Percentiles rank a stretch among this genome's conserved stretches.
Conservation (phyloP, 331 rosid species). For the Arachis monticola region DNA sequence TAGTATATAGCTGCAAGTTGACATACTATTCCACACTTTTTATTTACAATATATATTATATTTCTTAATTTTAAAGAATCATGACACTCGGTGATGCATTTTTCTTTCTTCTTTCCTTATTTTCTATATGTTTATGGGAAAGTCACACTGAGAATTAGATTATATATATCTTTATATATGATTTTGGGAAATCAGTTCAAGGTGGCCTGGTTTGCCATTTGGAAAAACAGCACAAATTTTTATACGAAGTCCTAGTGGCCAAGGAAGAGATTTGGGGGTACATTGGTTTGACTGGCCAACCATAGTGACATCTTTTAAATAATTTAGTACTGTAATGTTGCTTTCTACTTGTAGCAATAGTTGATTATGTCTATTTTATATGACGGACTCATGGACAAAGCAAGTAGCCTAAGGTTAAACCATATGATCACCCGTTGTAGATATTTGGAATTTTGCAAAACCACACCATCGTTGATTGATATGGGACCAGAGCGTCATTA, state of each 20-base stretch:
- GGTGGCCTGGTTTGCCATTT: slow-evolving; percentile 22
- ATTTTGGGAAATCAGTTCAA: neutral
- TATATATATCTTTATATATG: neutral
- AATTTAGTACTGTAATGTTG: slow-evolving; percentile 22
- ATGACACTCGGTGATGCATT: slow-evolving; percentile 13
- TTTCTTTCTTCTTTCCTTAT: neutral
- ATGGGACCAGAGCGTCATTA: neutral
- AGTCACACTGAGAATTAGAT: slow-evolving; percentile 15
- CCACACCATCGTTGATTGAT: neutral
- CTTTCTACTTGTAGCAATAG: slow-evolving; percentile 15
- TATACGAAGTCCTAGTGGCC: slow-evolving; percentile 24
- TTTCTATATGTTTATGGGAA: neutral
- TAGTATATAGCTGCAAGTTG: no score
- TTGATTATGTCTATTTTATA: slow-evolving; percentile 9
- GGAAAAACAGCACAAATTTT: slow-evolving; percentile 29
- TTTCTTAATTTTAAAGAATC: neutral
- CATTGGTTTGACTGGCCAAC: slow-evolving; percentile 38
- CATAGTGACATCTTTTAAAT: neutral
- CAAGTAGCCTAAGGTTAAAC: neutral
- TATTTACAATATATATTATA: no score
- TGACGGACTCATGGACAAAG: neutral
- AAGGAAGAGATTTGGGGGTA: slow-evolving; percentile 29
- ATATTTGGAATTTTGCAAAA: neutral
- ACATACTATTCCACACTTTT: no score
- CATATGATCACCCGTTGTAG: neutral